phyloP scores from a whole-genome alignment of 768 basidiomycete genomes.

The Gloeopeniophorella convolvens region DNA sequence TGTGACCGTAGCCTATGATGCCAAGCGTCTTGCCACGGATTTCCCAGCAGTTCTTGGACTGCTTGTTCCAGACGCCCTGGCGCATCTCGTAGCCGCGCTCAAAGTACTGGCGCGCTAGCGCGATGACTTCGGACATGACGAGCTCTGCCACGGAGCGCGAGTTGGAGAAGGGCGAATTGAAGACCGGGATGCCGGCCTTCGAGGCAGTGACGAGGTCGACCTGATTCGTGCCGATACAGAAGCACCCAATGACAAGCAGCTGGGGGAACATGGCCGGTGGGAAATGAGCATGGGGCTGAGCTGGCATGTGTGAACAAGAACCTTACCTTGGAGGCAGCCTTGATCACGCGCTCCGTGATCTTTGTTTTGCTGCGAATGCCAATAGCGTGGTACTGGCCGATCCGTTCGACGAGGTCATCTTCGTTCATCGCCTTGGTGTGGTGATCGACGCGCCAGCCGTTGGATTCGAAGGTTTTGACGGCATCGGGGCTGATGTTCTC shows the following conservation, averaged over 20 bases:
- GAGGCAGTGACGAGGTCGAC: constrained; percentile 84
- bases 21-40: constrained; percentile 96
- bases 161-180: constrained; percentile 99
- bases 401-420: constrained; percentile 82
- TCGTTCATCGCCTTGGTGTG: constrained; percentile 80
- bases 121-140: constrained; percentile 89
- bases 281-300: background rate
- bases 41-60: constrained; percentile 98
- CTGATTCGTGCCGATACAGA: constrained; percentile 99
- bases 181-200: constrained; percentile 89
- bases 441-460: constrained; percentile 93
- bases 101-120: constrained; percentile 88
- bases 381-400: constrained; percentile 83
- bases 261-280: constrained; percentile 27
- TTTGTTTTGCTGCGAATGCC: constrained; percentile 98
- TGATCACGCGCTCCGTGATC: constrained; percentile 85
- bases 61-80: constrained; percentile 95
- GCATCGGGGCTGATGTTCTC: constrained; percentile 96
- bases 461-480: constrained; percentile 65
- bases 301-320: background rate
- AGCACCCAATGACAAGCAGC: constrained; percentile 96
- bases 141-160: constrained; percentile 98
- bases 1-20: constrained; percentile 98
- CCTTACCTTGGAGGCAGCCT: constrained; percentile 77
- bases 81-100: constrained; percentile 86